Evolutionary conservation across 108 stramenopile genomes (phyloP), one percentile per base, ranked within the genome.

Genomic region (Conticribra guillardii): DNA sequence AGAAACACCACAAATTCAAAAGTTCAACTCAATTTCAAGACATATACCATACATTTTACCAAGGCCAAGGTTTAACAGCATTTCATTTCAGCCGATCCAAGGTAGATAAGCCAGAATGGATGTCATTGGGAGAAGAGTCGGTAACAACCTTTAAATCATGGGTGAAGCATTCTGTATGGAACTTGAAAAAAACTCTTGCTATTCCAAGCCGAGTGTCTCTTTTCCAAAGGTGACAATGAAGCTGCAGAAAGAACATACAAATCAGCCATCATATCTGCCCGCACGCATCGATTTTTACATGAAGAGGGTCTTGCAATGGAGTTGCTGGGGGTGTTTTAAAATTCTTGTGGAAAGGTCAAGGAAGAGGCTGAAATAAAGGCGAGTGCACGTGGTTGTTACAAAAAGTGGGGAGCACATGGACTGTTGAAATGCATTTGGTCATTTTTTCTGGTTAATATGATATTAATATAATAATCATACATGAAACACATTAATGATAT

Each of bases 301-400:
- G 56, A 57, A 32, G 56, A 57, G 18, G 56, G 56, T 17, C 56
- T 57, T 30, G 56, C 56, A n/a, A 28, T 57, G 26, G 56, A 57
- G 29, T 57, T 57, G 18, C 31, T 57, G 0, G 56, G 56, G 2
- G 11, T 11, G 5, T 28, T 57, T 4, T 19, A 57, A 2, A 2
- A 4, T 3, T 28, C 8, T 11, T 32, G 15, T 29, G 31, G 18
- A 32, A 28, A 57, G 0, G 1, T 5, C 1, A 29, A 57, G 0
- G 17, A 32, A 30, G 28, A 23, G 7, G n/a, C 1, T 24, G n/a
- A n/a, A 5, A 17, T 11, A 30, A 11, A 30, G 17, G 2, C 31
- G 18, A 32, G 31, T 57, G 28, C 56, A 32, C 3, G 28, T 8
- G 15, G n/a, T n/a, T 57, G 56, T 28, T 57, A 57, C 5, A 5